Conservation (phyloP, 192 early-diverging fungal genomes). For the Rhizoclosmatium globosum region DNA sequence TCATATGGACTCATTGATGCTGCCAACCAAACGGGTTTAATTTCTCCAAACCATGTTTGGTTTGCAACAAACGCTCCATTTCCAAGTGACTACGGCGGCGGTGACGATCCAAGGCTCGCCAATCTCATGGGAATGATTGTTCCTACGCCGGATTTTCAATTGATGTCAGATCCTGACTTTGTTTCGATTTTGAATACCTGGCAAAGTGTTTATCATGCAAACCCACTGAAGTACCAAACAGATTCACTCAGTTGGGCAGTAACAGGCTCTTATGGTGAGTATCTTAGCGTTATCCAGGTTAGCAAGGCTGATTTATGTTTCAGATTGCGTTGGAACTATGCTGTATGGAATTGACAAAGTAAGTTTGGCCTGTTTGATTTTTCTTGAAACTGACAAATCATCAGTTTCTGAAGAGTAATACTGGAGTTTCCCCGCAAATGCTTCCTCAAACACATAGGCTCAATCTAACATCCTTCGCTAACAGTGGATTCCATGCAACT, state of each 20-base stretch:
- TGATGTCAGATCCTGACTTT: not conserved
- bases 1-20: not conserved
- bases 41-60: conserved; percentile 15
- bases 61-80: conserved; percentile 9
- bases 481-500: conserved; percentile 3
- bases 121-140: conserved; percentile 1
- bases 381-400: not conserved
- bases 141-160: not conserved
- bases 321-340: conserved; percentile 6
- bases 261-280: too few relatives aligned
- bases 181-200: not conserved
- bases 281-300: not conserved
- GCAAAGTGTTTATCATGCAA: not conserved
- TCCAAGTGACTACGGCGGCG: conserved; percentile 3
- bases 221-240: not conserved
- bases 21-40: not conserved
- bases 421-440: too few relatives aligned
- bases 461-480: not conserved
- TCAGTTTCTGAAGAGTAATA: too few relatives aligned
- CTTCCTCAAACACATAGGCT: too few relatives aligned
- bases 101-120: not conserved
- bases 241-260: not conserved
- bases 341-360: conserved; percentile 12
- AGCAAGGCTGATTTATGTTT: not conserved
- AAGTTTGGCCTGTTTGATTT: not conserved